phyloP scores from a whole-genome alignment of 2,329 filamentous ascomycete species.

The Aspergillus sp. region DNA sequence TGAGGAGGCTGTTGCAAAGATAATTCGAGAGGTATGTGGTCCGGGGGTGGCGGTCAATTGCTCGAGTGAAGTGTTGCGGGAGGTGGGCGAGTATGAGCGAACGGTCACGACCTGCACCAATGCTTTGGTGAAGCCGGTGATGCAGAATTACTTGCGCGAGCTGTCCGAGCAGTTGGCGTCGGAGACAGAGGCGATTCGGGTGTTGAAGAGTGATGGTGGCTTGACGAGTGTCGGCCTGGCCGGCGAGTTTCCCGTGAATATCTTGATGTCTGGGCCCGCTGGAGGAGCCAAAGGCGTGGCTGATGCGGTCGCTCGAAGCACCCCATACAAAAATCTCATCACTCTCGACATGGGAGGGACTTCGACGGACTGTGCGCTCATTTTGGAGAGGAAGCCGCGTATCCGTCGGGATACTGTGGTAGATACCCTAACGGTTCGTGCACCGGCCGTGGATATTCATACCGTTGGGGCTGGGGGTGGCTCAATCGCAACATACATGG shows the following conservation, averaged over 20 bases:
- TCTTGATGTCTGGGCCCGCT: slow-evolving; percentile 54
- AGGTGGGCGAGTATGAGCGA: slow-evolving; percentile 54
- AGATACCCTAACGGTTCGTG: slow-evolving; percentile 47
- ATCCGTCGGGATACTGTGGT: slow-evolving; percentile 52
- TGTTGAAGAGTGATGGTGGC: slow-evolving; percentile 54
- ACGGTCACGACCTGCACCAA: slow-evolving; percentile 53
- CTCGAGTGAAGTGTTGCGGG: slow-evolving; percentile 50
- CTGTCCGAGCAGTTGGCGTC: slow-evolving; percentile 42
- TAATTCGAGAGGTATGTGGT: slow-evolving; percentile 49
- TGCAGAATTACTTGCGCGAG: slow-evolving; percentile 49
- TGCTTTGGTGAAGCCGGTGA: slow-evolving; percentile 51
- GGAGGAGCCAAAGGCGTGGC: slow-evolving; percentile 54
- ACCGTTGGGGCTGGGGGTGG: slow-evolving; percentile 55
- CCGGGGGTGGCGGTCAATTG: slow-evolving; percentile 48
- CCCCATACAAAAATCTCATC: slow-evolving; percentile 52
- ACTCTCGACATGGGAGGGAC: slow-evolving; percentile 57
- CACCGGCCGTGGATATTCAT: slow-evolving; percentile 52
- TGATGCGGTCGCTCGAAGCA: slow-evolving; percentile 49
- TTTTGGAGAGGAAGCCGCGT: slow-evolving; percentile 47
- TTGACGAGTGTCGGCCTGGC: slow-evolving; percentile 50
- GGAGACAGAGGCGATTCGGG: slow-evolving; percentile 50
- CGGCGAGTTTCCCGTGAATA: slow-evolving; percentile 51
- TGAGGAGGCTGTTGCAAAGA: slow-evolving; percentile 42
- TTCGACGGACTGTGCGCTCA: slow-evolving; percentile 52
- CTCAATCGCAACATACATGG: slow-evolving; percentile 52